These are phyloP conservation scores for Echinochloa phyllopogon DNA, from an alignment of 176 grass and related monocot species.

Conservation along the genomic window DNA sequence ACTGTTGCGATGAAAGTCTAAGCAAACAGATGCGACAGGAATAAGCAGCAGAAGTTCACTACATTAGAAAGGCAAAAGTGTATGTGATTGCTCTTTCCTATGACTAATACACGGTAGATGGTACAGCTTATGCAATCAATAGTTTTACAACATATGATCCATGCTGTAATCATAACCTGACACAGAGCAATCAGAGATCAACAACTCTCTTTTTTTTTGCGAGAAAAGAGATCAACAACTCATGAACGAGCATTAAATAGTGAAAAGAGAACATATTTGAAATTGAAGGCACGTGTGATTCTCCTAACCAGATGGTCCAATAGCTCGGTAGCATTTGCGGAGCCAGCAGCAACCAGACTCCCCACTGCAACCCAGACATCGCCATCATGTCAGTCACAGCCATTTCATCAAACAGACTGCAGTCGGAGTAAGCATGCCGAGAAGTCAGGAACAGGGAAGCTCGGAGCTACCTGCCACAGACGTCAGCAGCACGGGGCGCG, in stretches of 20 bases:
- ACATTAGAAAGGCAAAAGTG: not conserved
- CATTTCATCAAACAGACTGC: constrained; percentile 49
- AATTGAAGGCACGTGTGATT: not conserved
- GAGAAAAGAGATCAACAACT: not conserved
- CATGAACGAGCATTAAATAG: not conserved
- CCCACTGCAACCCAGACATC: constrained; percentile 64
- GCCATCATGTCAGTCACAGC: constrained; percentile 14
- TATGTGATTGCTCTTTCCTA: not conserved
- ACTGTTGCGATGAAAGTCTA: not conserved
- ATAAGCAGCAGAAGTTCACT: not conserved
- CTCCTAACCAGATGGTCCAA: constrained; percentile 68
- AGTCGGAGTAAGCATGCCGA: not conserved
- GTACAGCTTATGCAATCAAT: not conserved
- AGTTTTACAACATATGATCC: not conserved
- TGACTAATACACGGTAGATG: not conserved
- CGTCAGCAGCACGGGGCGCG: not conserved
- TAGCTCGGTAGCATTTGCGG: constrained; percentile 59
- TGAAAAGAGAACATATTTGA: not conserved
- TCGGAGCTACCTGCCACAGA: constrained; percentile 36
- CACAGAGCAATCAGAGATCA: not conserved
- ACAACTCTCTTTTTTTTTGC: too few relatives aligned
- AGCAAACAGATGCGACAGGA: constrained; percentile 1
- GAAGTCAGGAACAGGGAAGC: not conserved
- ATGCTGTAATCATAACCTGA: constrained; percentile 1
- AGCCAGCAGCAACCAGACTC: constrained; percentile 57